A percentile compares a stretch with the other conserved stretches of the same genome.
phyloP scores from a whole-genome alignment of 768 basidiomycete species.

The Suillus paluster region DNA sequence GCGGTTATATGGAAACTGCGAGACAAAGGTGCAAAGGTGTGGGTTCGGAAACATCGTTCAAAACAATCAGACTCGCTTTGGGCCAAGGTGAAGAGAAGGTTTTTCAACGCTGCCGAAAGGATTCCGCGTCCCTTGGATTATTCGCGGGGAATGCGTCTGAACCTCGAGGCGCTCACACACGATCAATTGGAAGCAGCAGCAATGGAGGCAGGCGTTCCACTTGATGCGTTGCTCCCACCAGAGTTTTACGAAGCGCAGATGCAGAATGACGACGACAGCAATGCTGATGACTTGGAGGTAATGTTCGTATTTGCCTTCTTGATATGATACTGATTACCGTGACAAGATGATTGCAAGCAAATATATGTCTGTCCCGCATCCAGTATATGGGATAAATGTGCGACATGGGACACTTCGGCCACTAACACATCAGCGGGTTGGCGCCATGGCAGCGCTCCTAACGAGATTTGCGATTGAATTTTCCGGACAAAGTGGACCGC shows the following conservation, averaged over 20 bases:
- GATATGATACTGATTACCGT: not conserved
- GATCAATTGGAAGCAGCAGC: conserved; percentile 64
- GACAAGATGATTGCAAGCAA: conserved; percentile 1
- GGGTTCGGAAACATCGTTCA: conserved; percentile 41
- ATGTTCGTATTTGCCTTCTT: not conserved
- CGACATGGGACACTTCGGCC: conserved; percentile 22
- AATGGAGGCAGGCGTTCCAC: conserved; percentile 68
- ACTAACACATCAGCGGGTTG: conserved; percentile 60
- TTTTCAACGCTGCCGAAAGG: conserved; percentile 17
- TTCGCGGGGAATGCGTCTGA: conserved; percentile 59
- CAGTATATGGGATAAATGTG: conserved; percentile 19
- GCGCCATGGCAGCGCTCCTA: conserved; percentile 59
- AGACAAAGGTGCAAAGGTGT: conserved; percentile 51
- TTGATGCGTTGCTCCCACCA: conserved; percentile 52
- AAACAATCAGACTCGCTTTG: conserved; percentile 10
- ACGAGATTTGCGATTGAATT: conserved; percentile 54
- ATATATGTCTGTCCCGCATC: conserved; percentile 16
- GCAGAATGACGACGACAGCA: not conserved
- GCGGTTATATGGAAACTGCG: conserved; percentile 70
- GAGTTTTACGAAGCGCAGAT: conserved; percentile 31
- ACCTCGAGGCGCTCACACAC: conserved; percentile 60
- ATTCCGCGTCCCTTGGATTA: conserved; percentile 12
- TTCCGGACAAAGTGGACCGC: conserved; percentile 26
- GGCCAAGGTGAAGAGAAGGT: conserved; percentile 12
- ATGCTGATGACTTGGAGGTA: conserved; percentile 2